Percentiles rank a stretch among this genome's conserved stretches.
These are phyloP conservation scores for Trapa incisa DNA, from an alignment of 345 rosid genomes.

Conservation along the genomic window DNA sequence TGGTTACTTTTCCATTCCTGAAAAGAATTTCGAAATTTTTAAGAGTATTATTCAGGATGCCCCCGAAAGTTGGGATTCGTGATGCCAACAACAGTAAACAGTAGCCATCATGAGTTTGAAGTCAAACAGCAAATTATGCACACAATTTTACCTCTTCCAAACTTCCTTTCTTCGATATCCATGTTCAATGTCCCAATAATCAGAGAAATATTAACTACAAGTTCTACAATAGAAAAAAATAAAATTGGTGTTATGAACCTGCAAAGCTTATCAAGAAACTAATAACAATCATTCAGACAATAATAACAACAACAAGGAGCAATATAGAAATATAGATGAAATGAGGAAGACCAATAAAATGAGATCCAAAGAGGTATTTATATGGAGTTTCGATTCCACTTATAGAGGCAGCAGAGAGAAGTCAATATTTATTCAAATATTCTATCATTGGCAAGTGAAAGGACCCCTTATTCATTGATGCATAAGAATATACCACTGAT, in stretches of 20 bases:
- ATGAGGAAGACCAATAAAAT: no score
- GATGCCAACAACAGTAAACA: not conserved
- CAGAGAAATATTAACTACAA: constrained; percentile 22
- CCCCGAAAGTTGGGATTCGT: not conserved
- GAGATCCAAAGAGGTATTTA: not conserved
- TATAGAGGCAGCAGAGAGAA: not conserved
- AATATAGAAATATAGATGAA: not conserved
- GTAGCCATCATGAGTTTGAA: not conserved
- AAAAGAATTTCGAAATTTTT: not conserved
- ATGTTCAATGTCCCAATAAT: constrained; percentile 25
- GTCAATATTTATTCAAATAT: not conserved
- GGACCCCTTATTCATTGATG: not conserved
- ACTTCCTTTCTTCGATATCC: constrained; percentile 59
- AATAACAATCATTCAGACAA: not conserved
- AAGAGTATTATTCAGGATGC: not conserved
- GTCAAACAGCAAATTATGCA: not conserved
- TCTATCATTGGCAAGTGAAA: not conserved
- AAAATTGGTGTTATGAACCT: not conserved
- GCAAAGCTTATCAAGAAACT: not conserved
- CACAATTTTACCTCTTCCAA: constrained; percentile 43
- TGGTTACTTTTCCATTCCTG: not conserved
- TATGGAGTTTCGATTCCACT: not conserved
- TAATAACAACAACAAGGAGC: not conserved
- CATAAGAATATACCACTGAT: not conserved
- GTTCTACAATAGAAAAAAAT: not conserved